Base-by-base conservation (phyloP, 768 basidiomycete species). In the Rhodotorula diobovata region DNA sequence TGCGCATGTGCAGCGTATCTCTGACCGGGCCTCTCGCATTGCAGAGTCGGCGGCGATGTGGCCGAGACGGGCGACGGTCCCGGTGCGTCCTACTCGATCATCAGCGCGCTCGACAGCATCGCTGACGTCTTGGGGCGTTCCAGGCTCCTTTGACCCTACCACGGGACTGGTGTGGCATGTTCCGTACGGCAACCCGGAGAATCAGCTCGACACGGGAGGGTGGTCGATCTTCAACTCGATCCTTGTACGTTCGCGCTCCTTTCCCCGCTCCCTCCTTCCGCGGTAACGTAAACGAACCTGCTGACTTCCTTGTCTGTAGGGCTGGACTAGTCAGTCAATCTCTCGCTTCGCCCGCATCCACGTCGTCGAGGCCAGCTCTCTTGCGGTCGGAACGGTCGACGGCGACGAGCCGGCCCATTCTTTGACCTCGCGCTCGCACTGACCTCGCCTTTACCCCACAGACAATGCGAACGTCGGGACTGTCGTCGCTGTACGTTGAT, bases 191-290 rank as follows among this genome's bases (percentile, higher is more conserved):
- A 80, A 79, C 78, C 86, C 90, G 1, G 83, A 85, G 39, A 54
- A 67, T 62, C 84, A 84, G 83, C 83, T 43, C 63, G 82, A 67
- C 81, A 82, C 65, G 81, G 50, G 59, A 25, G 87, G 89, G 6
- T 94, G 91, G 91, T 82, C 85, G 23, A 85, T 97, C 74, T 95
- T 97, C 81, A 85, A 85, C 61, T 60, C 45, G 10, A 46, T 61
- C 12, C 45, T 21, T 32, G 46, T 58, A 35, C 28, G 41, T 46
- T 20, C n/a, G 9, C 16, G 15, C 14, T 41, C 48, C 25, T 62
- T 32, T 6, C 15, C 23, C 11, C 32, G 25, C 39, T 28, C n/a
- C 21, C 21, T 14, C 14, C 41, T 12, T 43, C 41, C 18, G n/a
- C n/a, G n/a, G n/a, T n/a, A n/a, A n/a, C 41, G 7, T 14, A 14